Evolutionary conservation across 2,329 filamentous ascomycete species (phyloP), one percentile per base, ranked within the genome.

Genomic region (Sarocladium oryzae): DNA sequence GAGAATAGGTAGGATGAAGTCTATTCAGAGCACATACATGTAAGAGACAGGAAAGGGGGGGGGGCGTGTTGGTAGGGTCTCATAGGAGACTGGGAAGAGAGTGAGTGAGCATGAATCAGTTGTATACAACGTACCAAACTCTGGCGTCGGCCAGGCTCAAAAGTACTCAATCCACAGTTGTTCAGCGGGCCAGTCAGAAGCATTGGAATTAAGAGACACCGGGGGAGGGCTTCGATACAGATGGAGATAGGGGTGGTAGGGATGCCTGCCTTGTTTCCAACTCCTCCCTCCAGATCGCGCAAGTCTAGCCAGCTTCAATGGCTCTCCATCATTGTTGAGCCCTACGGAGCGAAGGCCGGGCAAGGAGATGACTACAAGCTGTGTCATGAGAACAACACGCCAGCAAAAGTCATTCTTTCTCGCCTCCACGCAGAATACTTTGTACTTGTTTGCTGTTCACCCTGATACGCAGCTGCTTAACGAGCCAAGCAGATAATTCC

Each of bases 51-150:
- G 26, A 23, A 43, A 13, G n/a, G 3, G 40, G 40, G 23, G 21
- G 40, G 40, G 20, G 21, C 21, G 4, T 9, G 21, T 43, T 43
- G 40, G 23, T n/a, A 43, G 21, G 40, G 11, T 37, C n/a, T 15
- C 11, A 6, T 18, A n/a, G 3, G 40, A 40, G 16, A n/a, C 16
- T 8, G 16, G 23, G 20, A 40, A 20, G 40, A 30, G 40, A 43
- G 26, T 15, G 40, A 18, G 26, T 43, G 40, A 43, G 40, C 40
- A 43, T 43, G 40, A 43, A 43, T 43, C 40, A n/a, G 23, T 7
- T 43, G 40, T 43, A 43, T 43, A 43, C 26, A 43, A 43, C 23
- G 23, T 20, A 43, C 40, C 40, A 43, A 43, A 43, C 40, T 43
- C 23, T 43, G 21, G 40, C 26, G 40, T 43, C 40, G 16, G 26